Conservation (phyloP, 495 filamentous ascomycete species). For the Apodospora peruviana region DNA sequence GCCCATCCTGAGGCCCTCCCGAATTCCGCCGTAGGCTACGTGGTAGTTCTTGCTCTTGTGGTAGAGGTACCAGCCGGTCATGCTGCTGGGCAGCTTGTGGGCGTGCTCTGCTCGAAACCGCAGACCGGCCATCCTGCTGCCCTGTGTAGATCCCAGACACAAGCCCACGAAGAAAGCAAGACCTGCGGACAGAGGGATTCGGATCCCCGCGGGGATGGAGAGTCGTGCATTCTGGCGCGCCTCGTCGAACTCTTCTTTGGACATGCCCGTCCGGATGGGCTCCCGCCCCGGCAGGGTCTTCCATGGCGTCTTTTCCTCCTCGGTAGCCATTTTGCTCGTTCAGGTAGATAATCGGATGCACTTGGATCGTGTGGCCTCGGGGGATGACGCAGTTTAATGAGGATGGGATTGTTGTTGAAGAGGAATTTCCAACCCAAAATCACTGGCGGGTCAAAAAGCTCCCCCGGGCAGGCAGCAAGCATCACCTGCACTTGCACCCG, state of each 20-base stretch:
- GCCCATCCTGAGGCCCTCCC: constrained; percentile 73
- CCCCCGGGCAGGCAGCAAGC: no score
- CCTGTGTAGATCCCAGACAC: constrained; percentile 64
- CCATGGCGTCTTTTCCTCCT: no score
- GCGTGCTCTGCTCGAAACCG: constrained; percentile 90
- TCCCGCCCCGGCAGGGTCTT: constrained; percentile 5
- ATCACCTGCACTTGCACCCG: no score
- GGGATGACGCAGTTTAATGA: no score
- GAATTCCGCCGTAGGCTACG: constrained; percentile 63
- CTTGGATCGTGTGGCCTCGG: no score
- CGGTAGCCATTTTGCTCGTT: not conserved
- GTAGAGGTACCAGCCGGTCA: constrained; percentile 90
- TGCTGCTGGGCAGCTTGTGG: constrained; percentile 76
- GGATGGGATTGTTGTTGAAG: no score
- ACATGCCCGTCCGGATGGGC: constrained; percentile 6
- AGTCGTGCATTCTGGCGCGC: constrained; percentile 48
- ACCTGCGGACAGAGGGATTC: constrained; percentile 56
- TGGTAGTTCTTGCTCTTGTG: constrained; percentile 97
- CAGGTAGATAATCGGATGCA: not conserved
- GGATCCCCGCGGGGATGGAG: constrained; percentile 48
- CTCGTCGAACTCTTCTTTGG: constrained; percentile 11
- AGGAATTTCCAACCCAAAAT: no score
- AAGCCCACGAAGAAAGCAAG: constrained; percentile 61
- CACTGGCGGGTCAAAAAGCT: no score
- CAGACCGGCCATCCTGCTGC: constrained; percentile 64